Base-by-base conservation (phyloP, 2,329 filamentous ascomycete species). In the Neofusicoccum kwambonambiense region DNA sequence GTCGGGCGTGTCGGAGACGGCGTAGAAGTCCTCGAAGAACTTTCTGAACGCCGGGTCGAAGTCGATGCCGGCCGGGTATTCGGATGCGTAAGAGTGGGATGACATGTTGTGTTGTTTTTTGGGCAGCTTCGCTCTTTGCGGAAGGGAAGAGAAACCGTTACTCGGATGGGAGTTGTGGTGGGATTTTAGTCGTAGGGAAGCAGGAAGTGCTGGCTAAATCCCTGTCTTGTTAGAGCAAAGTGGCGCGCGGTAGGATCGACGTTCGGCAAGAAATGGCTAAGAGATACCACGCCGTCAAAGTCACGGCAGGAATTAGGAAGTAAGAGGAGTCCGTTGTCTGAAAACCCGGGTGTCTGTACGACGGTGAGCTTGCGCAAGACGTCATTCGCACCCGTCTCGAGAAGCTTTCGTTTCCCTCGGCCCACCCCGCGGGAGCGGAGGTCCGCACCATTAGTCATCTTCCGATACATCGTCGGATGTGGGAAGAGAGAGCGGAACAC, bases 1-100 rank as follows among this genome's bases (percentile, higher is more conserved):
- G 56, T 76, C 76, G 2, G 82, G 81, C 4, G 78, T 78, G 68
- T 83, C 81, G 37, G 80, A 82, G 19, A 76, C 75, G 17, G 73
- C 70, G 68, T 83, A 83, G 71, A 83, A 83, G 47, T 74, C 69
- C 68, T 81, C 77, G 67, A 82, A 82, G 74, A 81, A 82, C 34
- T 70, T 66, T 64, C 74, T 76, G 70, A 77, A 81, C 51, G 74
- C 75, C 15, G 77, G 71, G 67, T 79, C 77, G 64, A 81, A 78
- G 11, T 70, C 67, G 41, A 74, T 65, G 34, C 58, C 63, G 17
- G 71, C 27, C 7, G 75, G 75, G 64, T 77, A 77, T 42, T 73
- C 69, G 57, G 76, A 77, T 39, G 70, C 64, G 70, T 78, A 78
- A 5, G 54, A 50, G 54, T 54, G 49, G 37, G 61, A 17, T 19